Base-by-base conservation (phyloP, 2,329 filamentous ascomycete genomes). In the Aureobasidium vineae region DNA sequence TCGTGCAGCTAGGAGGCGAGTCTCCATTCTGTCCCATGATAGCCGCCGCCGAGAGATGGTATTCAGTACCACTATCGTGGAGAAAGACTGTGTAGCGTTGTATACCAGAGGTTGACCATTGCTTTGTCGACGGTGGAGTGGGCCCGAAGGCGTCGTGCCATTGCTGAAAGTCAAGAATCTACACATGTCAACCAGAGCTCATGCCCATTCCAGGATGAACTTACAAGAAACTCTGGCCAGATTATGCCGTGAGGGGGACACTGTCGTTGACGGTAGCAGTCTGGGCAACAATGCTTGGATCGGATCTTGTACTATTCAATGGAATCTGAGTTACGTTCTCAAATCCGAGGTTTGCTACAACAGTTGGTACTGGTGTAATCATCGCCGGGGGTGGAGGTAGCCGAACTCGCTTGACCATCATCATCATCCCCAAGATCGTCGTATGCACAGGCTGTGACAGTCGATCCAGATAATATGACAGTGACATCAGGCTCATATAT, bases 381-480 rank as follows among this genome's bases (percentile, higher is more conserved):
- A n/a, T 28, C 11, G 11, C 36, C 36, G 36, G 6, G 5, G 19
- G 41, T 21, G 1, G 41, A 6, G 19, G 41, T 21, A 8, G 41
- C 3, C 19, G n/a, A 21, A 19, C 41, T 21, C n/a, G 6, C 19
- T 7, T 45, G 41, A 10, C 28, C 28, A 52, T 50, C 7, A 50
- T 50, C 47, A 8, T 50, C 21, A 28, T 47, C 43, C 7, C 26
- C 47, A 26, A 50, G 26, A 10, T 52, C 49, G 28, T 52, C 49
- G 23, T 52, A 52, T 31, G 49, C 49, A 19, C 49, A 52, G 26
- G 49, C 49, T 52, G 49, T 52, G 23, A 52, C 49, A n/a, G 49
- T 52, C 11, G 49, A 31, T 52, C 49, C 49, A 16, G 49, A 52
- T 19, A 52, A 13, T 11, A 23, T 52, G 23, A 52, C 49, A 16